Percentiles rank a stretch among this genome's conserved stretches.
These are phyloP conservation scores for Dentiscutata heterogama DNA, from an alignment of 371 early-diverging fungal genomes.

Conservation along the genomic window DNA sequence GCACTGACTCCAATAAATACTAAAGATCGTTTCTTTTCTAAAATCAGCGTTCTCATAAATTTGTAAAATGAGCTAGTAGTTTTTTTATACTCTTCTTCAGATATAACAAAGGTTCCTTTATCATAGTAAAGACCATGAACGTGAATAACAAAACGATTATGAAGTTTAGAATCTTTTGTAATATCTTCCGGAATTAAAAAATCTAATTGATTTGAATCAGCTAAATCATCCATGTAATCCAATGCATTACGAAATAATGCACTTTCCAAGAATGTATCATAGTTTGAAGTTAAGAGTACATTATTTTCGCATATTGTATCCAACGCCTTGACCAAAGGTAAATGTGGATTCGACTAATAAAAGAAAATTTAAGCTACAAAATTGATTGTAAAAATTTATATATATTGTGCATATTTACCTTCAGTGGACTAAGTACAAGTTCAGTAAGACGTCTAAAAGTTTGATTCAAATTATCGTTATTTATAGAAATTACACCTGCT, in stretches of 20 bases:
- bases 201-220: neutral
- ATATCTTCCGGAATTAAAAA: neutral
- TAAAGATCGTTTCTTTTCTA: neutral
- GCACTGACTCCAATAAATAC: neutral
- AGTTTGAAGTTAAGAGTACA: constrained; percentile 4
- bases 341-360: neutral
- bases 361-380: neutral
- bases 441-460: neutral
- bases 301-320: neutral
- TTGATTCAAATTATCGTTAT: neutral
- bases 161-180: neutral
- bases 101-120: neutral
- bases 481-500: neutral
- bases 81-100: neutral
- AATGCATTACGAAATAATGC: neutral
- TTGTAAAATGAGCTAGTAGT: neutral
- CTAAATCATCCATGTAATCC: constrained; percentile 1
- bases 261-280: neutral
- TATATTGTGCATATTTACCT: neutral
- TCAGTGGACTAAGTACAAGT: constrained; percentile 1
- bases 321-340: neutral
- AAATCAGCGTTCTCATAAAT: neutral
- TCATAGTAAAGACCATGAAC: constrained; percentile 7
- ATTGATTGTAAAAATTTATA: neutral
- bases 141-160: constrained; percentile 5